Evolutionary conservation across 2,329 filamentous ascomycete species (phyloP), one percentile per base, ranked within the genome.

Genomic region (Pestalotiopsis sp.): DNA sequence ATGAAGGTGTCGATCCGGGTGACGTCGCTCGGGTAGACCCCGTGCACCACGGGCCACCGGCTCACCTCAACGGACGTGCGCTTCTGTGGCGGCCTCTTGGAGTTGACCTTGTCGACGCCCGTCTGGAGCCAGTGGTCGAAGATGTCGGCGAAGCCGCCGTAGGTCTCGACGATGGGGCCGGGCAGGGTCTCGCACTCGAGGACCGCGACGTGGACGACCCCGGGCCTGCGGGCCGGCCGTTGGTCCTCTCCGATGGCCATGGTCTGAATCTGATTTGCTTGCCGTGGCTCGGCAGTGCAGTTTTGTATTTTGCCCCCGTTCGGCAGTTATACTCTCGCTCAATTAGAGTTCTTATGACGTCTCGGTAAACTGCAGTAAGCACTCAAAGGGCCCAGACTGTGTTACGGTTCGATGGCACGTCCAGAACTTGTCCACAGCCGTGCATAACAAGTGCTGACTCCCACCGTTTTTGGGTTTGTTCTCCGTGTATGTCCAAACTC

Each of bases 111-210:
- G 7, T 30, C 22, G 14, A 57, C 40, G 44, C 67, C 67, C n/a
- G 65, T 57, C 52, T 52, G 48, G 40, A 68, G 65, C 67, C 67
- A 68, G 7, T 44, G 30, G 26, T 67, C n/a, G 26, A 68, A 68
- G 48, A 68, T 68, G 22, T 65, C 13, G 30, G 67, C 48, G 22
- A 68, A 68, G 56, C 59, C 60, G 14, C 67, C 67, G 44, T 62
- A 58, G 35, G 67, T 55, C 20, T 61, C 30, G 44, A 63, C 44
- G 20, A 35, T 61, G 26, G n/a, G 24, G 38, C 20, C 30, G 58
- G 30, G 30, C 58, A 58, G 67, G 64, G 38, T 44, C 59, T 68
- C 67, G 61, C 67, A 68, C 56, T 67, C 67, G 55, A 68, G 65
- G 13, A 68, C 67, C 14, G 67, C 67, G 22, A 68, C 55, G 30